A percentile compares a stretch with the other conserved stretches of the same genome.
phyloP scores from a whole-genome alignment of 371 early-diverging fungal genomes.

The Rhizopus sp. region DNA sequence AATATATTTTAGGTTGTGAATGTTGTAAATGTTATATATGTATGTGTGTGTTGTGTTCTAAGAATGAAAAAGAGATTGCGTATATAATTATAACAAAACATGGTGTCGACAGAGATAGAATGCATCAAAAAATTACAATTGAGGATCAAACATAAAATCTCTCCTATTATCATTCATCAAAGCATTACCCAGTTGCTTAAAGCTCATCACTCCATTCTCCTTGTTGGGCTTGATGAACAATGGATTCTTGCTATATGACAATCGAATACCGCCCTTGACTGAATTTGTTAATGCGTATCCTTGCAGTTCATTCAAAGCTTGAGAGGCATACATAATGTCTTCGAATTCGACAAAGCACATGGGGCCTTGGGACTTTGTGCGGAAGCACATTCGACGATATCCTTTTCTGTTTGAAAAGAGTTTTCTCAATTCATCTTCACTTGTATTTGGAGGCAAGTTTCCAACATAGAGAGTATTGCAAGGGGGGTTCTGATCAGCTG shows the following conservation, averaged over 20 bases:
- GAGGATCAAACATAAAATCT: conserved; percentile 33
- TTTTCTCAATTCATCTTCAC: conserved; percentile 85
- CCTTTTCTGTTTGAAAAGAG: conserved; percentile 80
- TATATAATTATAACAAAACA: neutral
- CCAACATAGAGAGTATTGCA: conserved; percentile 97
- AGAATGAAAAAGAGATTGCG: too few relatives aligned
- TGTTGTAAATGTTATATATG: too few relatives aligned
- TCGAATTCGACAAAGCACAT: conserved; percentile 97
- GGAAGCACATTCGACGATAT: conserved; percentile 89
- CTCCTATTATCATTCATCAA: conserved; percentile 22
- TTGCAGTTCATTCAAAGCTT: conserved; percentile 83
- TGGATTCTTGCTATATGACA: conserved; percentile 95
- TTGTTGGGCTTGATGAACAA: conserved; percentile 61
- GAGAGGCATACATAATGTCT: conserved; percentile 83
- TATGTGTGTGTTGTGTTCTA: too few relatives aligned
- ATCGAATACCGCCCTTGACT: conserved; percentile 90
- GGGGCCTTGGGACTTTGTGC: conserved; percentile 82
- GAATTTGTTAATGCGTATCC: conserved; percentile 83
- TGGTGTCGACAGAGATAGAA: neutral
- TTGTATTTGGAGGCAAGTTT: conserved; percentile 83
- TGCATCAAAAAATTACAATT: conserved; percentile 13
- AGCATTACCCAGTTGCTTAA: conserved; percentile 27
- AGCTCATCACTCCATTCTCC: conserved; percentile 17
- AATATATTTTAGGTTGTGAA: too few relatives aligned
- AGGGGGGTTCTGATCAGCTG: conserved; percentile 87